Evolutionary conservation across 2,329 filamentous ascomycete genomes (phyloP).

Genomic region (Cadophora sp.): DNA sequence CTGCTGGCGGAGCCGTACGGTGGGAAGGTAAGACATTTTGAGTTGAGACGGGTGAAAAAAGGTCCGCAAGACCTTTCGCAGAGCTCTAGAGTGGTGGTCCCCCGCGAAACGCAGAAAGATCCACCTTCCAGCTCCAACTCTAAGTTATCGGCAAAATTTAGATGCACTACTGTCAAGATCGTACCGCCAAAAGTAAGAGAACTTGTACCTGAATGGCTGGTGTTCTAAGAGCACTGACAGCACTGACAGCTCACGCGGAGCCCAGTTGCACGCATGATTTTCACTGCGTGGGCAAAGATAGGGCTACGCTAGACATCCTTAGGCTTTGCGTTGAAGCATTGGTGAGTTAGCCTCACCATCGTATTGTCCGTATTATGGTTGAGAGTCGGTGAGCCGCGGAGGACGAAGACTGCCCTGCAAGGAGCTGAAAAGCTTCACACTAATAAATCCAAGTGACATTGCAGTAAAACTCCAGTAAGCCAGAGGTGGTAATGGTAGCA

Average conservation of each 20-base stretch:
- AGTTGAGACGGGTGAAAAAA: not conserved
- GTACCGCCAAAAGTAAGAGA: not conserved
- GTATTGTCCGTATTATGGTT: not conserved
- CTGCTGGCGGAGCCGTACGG: not conserved
- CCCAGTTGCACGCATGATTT: not conserved
- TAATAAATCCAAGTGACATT: not conserved
- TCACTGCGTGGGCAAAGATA: not conserved
- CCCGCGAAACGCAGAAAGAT: not conserved
- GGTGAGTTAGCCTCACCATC: not conserved
- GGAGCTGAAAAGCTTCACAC: not conserved
- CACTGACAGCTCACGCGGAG: not conserved
- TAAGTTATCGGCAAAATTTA: not conserved
- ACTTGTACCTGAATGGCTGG: not conserved
- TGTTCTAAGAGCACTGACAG: conserved; percentile 2
- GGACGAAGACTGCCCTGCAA: not conserved
- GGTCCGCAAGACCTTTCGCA: not conserved
- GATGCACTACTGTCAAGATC: not conserved
- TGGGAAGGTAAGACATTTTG: not conserved
- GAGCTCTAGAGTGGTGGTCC: not conserved
- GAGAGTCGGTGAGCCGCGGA: not conserved
- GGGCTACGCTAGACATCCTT: not conserved
- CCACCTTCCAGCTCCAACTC: not conserved
- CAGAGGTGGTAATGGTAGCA: not conserved
- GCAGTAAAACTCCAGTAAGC: no score
- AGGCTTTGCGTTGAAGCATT: not conserved